Evolutionary conservation across 2,329 filamentous ascomycete species (phyloP).

Genomic region (Blastomyces parvus): DNA sequence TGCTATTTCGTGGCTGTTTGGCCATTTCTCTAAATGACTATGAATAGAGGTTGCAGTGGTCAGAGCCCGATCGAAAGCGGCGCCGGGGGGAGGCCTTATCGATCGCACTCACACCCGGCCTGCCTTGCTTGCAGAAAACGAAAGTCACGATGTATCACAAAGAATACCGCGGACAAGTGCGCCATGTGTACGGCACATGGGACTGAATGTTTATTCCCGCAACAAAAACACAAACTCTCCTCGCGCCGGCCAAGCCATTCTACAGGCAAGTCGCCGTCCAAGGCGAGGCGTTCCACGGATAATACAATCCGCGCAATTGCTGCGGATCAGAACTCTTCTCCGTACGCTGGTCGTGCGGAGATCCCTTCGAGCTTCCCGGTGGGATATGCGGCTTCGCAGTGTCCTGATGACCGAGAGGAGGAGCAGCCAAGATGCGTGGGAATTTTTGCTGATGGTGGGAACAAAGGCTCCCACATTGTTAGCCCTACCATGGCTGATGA

Average conservation of each 20-base stretch:
- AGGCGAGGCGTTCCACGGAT: neutral
- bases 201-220: constrained; percentile 42
- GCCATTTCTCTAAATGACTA: neutral
- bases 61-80: neutral
- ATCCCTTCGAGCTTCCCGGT: neutral
- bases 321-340: constrained; percentile 1
- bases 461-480: constrained; percentile 43
- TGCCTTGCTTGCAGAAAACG: constrained; percentile 45
- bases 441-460: constrained; percentile 18
- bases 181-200: constrained; percentile 44
- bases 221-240: constrained; percentile 4
- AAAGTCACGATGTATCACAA: constrained; percentile 46
- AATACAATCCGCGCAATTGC: neutral
- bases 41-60: neutral
- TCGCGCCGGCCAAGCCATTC: neutral
- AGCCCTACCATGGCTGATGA: constrained; percentile 46
- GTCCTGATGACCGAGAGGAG: neutral
- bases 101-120: constrained; percentile 46
- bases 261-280: neutral
- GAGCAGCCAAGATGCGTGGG: constrained; percentile 12
- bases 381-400: neutral
- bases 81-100: constrained; percentile 37
- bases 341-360: neutral
- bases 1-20: neutral
- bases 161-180: constrained; percentile 36